phyloP scores from a whole-genome alignment of 73 alveolate genomes.

The Tetrahymena elliotti region DNA sequence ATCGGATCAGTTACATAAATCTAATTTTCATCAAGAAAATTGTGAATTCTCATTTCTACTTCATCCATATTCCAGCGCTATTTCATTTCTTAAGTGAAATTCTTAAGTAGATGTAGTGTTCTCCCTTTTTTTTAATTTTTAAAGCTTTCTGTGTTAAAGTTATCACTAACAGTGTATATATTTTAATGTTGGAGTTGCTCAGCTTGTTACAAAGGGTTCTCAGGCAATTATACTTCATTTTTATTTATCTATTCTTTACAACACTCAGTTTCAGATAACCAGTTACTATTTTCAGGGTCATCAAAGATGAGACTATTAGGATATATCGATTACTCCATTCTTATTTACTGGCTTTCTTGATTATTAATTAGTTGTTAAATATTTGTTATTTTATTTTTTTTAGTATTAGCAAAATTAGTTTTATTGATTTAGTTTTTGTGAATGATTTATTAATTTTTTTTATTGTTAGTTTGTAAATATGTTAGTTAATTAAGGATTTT shows the following conservation, averaged over 20 bases:
- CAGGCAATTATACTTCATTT: background rate
- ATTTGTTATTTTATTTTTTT: background rate
- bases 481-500: background rate
- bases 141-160: background rate
- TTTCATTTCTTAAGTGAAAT: background rate
- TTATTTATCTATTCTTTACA: background rate
- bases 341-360: background rate
- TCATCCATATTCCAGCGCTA: background rate
- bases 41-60: background rate
- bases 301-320: background rate
- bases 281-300: background rate
- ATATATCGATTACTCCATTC: background rate
- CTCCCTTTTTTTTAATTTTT: background rate
- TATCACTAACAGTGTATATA: background rate
- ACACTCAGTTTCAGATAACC: background rate
- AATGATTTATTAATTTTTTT: background rate
- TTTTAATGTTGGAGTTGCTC: background rate
- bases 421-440: background rate
- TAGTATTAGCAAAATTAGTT: background rate
- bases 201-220: background rate
- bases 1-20: background rate
- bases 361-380: background rate
- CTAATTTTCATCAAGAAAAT: background rate
- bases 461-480: no score
- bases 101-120: background rate